Evolutionary conservation across 2,329 filamentous ascomycete genomes (phyloP).

Genomic region (Colletotrichum euphorbiae): DNA sequence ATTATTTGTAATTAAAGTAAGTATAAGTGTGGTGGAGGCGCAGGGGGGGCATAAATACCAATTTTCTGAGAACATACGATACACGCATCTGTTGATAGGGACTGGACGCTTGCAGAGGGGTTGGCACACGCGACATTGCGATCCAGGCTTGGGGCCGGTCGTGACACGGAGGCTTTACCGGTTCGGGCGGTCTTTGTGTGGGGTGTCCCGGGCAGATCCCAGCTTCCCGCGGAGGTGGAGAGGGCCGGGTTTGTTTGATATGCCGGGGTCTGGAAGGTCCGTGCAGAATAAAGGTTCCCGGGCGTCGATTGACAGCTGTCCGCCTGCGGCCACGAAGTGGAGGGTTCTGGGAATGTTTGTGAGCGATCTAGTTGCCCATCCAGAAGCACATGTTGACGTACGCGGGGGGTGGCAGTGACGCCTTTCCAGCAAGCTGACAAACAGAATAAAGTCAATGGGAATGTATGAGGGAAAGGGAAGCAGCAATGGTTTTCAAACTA

Average conservation of each 20-base stretch:
- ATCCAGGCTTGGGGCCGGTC: background rate
- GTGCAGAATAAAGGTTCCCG: conserved; percentile 1
- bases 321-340: background rate
- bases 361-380: too few species aligned
- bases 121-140: background rate
- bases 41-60: too few species aligned
- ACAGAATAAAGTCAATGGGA: too few species aligned
- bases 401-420: too few species aligned
- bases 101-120: too few species aligned
- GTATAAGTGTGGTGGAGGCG: too few species aligned
- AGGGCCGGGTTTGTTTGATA: background rate
- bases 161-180: conserved; percentile 29
- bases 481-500: background rate
- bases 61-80: too few species aligned
- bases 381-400: background rate
- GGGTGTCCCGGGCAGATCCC: conserved; percentile 28
- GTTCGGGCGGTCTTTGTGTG: conserved; percentile 26
- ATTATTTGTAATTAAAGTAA: too few species aligned
- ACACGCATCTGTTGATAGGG: too few species aligned
- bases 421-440: too few species aligned
- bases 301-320: conserved; percentile 8
- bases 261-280: background rate
- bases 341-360: background rate
- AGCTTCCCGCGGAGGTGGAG: conserved; percentile 8
- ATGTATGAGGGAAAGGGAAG: background rate